Percentiles rank a stretch among this genome's conserved stretches.
These are phyloP conservation scores for Populus trichocarpa DNA, from an alignment of 441 rosid species.

Conservation along the genomic window DNA sequence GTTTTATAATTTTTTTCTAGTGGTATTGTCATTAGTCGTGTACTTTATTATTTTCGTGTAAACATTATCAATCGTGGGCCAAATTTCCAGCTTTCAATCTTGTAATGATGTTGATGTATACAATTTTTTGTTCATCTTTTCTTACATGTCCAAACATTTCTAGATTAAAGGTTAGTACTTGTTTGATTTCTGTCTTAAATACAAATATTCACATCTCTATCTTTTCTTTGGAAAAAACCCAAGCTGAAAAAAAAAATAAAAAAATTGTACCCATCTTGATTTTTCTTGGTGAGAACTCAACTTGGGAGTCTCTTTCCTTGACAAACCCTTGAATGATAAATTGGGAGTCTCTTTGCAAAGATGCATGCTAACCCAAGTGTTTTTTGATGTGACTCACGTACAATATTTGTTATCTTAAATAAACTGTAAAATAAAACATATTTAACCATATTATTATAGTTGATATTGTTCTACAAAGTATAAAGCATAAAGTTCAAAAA, in stretches of 20 bases:
- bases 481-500: too few relatives aligned
- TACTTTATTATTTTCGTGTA: neutral
- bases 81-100: neutral
- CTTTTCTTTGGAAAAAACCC: neutral
- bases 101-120: neutral
- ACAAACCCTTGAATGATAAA: neutral
- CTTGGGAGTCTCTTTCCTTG: neutral
- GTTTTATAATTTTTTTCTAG: neutral
- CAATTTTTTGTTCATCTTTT: neutral
- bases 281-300: neutral
- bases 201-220: neutral
- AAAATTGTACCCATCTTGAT: neutral
- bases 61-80: neutral
- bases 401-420: too few relatives aligned
- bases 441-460: too few relatives aligned
- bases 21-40: neutral
- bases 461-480: too few relatives aligned
- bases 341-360: neutral
- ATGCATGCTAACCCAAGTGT: too few relatives aligned
- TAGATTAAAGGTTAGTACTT: neutral
- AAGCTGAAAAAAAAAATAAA: neutral
- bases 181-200: neutral
- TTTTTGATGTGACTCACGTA: too few relatives aligned
- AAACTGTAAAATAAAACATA: too few relatives aligned
- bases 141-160: neutral